Base-by-base conservation (phyloP, 2,329 filamentous ascomycete species). In the Aspergillus melleus region DNA sequence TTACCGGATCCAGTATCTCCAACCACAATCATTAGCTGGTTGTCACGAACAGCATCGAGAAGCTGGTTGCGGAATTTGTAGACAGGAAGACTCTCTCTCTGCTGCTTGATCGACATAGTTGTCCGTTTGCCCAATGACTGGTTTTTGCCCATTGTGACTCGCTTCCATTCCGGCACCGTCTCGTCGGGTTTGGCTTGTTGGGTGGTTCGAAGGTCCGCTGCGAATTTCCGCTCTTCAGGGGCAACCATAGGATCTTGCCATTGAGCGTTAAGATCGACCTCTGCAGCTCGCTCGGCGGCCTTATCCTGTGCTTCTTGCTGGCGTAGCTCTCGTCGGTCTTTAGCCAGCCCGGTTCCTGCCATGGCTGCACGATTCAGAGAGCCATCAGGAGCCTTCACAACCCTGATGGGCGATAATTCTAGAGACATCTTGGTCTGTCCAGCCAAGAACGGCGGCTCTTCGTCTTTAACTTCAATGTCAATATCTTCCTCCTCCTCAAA, bases 201-300 rank as follows among this genome's bases (percentile, higher is more conserved):
- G 0, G 88, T 83, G 63, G 86, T 89, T 57, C 91, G 86, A 53
- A 98, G 75, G 66, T 98, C 95, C 65, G 89, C 89, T 1, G 95
- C 95, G 76, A 99, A 99, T 65, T 95, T 89, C 57, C 90, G 85
- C 73, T 93, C 87, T 64, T 95, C 90, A 1, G 91, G 89, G 24
- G 88, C 86, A 14, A 92, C 89, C 93, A 99, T 96, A 0, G 95
- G 95, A 74, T 99, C 95, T 59, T 97, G 90, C 96, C 96, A 99
- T 75, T 97, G 92, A 12, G 91, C 87, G 55, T 89, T 87, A 3
- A 99, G 81, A 69, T 98, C 92, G 32, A 95, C 90, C 69, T 92
- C 90, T 0, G 87, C 80, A 2, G 87, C 84, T 64, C 91, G 87
- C 62, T 95, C 87, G 22, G 92, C 89, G 4, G 86, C 79, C 78